These are phyloP conservation scores for Dendrobium officinale DNA, from an alignment of 106 monocot species.

Conservation along the genomic window DNA sequence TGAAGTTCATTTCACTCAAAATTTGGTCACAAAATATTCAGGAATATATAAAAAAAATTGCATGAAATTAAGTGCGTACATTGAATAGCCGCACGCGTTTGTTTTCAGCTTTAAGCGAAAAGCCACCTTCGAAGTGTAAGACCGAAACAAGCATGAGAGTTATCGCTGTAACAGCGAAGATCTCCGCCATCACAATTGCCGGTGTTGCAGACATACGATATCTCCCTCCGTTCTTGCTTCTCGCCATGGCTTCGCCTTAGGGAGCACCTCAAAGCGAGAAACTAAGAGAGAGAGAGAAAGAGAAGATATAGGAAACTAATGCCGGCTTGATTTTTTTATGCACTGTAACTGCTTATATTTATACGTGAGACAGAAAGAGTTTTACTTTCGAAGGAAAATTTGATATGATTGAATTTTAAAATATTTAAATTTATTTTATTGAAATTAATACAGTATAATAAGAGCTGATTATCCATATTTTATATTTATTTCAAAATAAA, in stretches of 20 bases:
- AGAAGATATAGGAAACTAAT: not conserved
- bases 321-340: too few relatives aligned
- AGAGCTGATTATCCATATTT: too few relatives aligned
- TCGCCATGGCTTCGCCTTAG: not conserved
- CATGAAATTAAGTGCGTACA: slow-evolving; percentile 3
- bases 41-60: not conserved
- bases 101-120: slow-evolving; percentile 14
- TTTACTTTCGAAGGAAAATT: too few relatives aligned
- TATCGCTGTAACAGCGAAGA: slow-evolving; percentile 20
- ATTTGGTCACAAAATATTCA: not conserved
- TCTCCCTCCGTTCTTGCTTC: not conserved
- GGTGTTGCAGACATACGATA: slow-evolving; percentile 17
- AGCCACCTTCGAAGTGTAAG: slow-evolving; percentile 27
- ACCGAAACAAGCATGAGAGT: slow-evolving; percentile 36
- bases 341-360: too few relatives aligned
- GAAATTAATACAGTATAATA: too few relatives aligned
- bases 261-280: not conserved
- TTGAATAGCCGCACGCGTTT: slow-evolving; percentile 12
- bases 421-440: too few relatives aligned
- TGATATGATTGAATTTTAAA: too few relatives aligned
- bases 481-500: too few relatives aligned
- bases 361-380: too few relatives aligned
- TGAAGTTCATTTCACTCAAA: not conserved
- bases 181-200: slow-evolving; percentile 11
- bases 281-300: not conserved